Evolutionary conservation across 2,329 filamentous ascomycete species (phyloP), one percentile per base, ranked within the genome.

Genomic region (Colletotrichum cordylinicola): DNA sequence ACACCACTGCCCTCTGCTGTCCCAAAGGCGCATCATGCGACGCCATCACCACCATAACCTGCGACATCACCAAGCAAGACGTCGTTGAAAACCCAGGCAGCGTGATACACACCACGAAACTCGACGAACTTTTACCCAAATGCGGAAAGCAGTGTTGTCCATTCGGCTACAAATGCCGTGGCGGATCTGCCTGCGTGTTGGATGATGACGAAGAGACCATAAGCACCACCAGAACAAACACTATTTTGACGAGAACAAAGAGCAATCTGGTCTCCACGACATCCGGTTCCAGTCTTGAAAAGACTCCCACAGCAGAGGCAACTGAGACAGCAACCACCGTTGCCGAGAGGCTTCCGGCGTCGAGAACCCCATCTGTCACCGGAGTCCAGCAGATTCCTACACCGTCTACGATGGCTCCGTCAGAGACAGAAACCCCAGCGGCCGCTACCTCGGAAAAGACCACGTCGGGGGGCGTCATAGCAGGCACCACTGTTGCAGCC

Each of bases 1-100:
- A 88, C 60, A 93, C 93, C 9, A 94, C 93, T 0, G 88, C 93
- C 21, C 86, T 96, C 58, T 96, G 94, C 86, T 96, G 94, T 81
- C 94, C 94, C 2, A 78, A 83, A 2, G 90, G 88, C 37, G 37
- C 35, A 21, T 86, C 88, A 79, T 96, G 94, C 85, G 78, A 84
- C 18, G 86, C 82, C 60, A 93, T 96, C 78, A 80, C 88, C 78
- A 88, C 93, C 35, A 92, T 95, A 74, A 88, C 88, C 56, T 96
- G 94, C 86, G 89, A 94, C 77, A 80, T 93, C 67, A 82, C 82
- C 10, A 86, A 90, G 62, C 92, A 95, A 81, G 90, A 95, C 79
- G 88, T 91, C 2, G 87, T 85, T 13, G 79, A 85, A 24, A 85
- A 91, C 77, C 91, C 92, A 8, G 84, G 87, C 27, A 91, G 92